Evolutionary conservation across 345 rosid species (phyloP).

Genomic region (Euphorbia pulcherrima): DNA sequence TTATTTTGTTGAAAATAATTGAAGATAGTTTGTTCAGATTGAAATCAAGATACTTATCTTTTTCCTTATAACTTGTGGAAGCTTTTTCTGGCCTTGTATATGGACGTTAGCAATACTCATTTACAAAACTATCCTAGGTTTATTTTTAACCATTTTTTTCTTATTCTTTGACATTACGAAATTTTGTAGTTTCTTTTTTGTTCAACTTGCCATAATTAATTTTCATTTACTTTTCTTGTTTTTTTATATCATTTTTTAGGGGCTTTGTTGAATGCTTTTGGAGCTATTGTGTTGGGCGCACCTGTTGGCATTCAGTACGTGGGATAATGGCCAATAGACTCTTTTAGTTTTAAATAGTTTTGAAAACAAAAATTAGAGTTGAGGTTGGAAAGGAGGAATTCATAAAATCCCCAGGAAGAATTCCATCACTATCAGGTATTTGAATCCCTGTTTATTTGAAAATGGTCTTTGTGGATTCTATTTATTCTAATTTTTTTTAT

Average conservation of each 20-base stretch:
- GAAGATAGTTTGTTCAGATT: background rate
- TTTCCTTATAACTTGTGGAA: too few relatives aligned
- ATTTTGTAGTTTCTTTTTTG: background rate
- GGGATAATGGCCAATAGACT: conserved; percentile 10
- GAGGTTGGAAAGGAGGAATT: conserved; percentile 17
- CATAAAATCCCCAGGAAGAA: conserved; percentile 8
- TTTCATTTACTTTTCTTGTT: background rate
- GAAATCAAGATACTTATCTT: background rate
- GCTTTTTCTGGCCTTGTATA: background rate
- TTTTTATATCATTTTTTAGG: conserved; percentile 36
- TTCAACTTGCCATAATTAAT: background rate
- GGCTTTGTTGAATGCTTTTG: conserved; percentile 63
- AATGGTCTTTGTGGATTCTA: background rate
- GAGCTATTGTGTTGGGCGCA: conserved; percentile 81
- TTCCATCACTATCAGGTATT: conserved; percentile 10
- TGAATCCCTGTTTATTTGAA: background rate
- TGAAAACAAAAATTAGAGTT: conserved; percentile 20
- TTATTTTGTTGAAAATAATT: background rate
- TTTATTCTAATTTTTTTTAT: background rate
- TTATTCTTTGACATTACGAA: background rate
- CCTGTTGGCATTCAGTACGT: conserved; percentile 75
- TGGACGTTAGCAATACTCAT: background rate
- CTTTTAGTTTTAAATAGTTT: conserved; percentile 11
- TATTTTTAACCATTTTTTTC: background rate
- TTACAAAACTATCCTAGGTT: background rate